Evolutionary conservation across 2,329 filamentous ascomycete genomes (phyloP).

Genomic region (Xylariaceae sp.): DNA sequence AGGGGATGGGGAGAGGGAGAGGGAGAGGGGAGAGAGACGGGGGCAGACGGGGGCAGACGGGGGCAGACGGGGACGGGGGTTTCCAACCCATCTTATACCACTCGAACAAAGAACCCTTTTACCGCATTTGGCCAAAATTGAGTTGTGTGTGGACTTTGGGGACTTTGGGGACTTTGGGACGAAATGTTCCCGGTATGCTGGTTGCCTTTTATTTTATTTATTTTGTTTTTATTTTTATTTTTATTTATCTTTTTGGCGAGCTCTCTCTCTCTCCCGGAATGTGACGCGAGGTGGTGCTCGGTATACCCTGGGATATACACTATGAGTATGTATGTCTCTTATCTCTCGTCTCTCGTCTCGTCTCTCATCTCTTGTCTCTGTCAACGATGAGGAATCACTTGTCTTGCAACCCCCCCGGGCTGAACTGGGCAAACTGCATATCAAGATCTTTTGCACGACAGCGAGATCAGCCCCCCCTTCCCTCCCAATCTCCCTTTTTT

Average conservation of each 20-base stretch:
- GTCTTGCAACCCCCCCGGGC: neutral
- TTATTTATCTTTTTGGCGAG: no score
- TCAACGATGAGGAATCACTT: neutral
- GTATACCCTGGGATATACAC: neutral
- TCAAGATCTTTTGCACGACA: slow-evolving; percentile 14
- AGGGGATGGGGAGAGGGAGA: no score
- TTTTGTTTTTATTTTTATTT: no score
- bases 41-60: no score
- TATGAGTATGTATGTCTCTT: no score
- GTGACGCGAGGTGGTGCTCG: neutral
- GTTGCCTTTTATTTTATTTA: slow-evolving; percentile 1
- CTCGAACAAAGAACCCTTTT: slow-evolving; percentile 22
- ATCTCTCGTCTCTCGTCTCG: no score
- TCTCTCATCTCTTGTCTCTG: neutral
- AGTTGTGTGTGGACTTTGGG: neutral
- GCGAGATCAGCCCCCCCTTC: slow-evolving; percentile 1
- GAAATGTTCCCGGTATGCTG: slow-evolving; percentile 1
- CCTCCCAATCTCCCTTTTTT: no score
- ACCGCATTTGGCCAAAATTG: slow-evolving; percentile 24
- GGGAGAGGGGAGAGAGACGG: no score
- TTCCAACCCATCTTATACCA: slow-evolving; percentile 8
- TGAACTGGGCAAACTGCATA: slow-evolving; percentile 18
- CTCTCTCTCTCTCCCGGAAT: no score
- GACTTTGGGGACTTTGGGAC: neutral
- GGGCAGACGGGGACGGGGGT: no score